phyloP scores from a whole-genome alignment of 2,329 filamentous ascomycete species.

The Ascochyta viciae-villosae region DNA sequence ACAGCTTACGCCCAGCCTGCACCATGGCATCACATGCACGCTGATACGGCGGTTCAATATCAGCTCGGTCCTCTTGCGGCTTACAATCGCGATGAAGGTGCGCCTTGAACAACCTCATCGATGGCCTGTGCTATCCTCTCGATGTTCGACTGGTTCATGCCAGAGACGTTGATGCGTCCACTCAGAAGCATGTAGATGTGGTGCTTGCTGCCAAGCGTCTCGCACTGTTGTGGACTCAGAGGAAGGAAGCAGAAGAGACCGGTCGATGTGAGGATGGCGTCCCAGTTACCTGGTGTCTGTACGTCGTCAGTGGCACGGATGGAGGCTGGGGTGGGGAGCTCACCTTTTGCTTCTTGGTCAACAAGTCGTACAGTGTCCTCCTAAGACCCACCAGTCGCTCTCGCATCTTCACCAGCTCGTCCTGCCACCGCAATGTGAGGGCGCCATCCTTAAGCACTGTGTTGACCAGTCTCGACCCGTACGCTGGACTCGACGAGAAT shows the following conservation, averaged over 20 bases:
- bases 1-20: slow-evolving; percentile 3
- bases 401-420: slow-evolving; percentile 22
- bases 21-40: slow-evolving; percentile 2
- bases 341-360: slow-evolving; percentile 22
- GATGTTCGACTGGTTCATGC: slow-evolving; percentile 28
- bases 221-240: slow-evolving; percentile 23
- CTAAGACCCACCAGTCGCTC: slow-evolving; percentile 20
- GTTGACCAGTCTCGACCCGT: slow-evolving; percentile 35
- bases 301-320: slow-evolving; percentile 4
- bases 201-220: slow-evolving; percentile 20
- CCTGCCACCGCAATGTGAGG: slow-evolving; percentile 21
- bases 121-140: slow-evolving; percentile 28
- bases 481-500: slow-evolving; percentile 39
- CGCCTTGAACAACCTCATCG: slow-evolving; percentile 19
- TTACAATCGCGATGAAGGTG: slow-evolving; percentile 1
- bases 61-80: background rate
- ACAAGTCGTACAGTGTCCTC: slow-evolving; percentile 12
- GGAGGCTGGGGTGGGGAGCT: background rate
- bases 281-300: slow-evolving; percentile 32
- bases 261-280: slow-evolving; percentile 21
- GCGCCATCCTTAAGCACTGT: slow-evolving; percentile 23
- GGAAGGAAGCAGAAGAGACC: slow-evolving; percentile 36
- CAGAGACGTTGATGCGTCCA: slow-evolving; percentile 37
- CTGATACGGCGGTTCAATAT: background rate
- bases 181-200: slow-evolving; percentile 34